Conservation (phyloP, 495 filamentous ascomycete genomes). For the Hypoxylon crocopeplum region DNA sequence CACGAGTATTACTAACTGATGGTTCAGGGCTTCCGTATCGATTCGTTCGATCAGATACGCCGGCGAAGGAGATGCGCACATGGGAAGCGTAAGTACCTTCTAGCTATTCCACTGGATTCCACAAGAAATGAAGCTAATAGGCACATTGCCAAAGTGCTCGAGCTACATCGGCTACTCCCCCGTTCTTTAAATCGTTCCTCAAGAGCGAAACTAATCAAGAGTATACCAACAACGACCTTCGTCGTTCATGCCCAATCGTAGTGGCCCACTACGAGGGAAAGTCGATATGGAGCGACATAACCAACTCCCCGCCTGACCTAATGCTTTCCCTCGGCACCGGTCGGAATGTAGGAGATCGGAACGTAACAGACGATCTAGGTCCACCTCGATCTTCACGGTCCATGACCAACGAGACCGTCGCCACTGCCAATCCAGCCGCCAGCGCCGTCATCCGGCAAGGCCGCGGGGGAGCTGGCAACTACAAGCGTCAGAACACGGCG, state of each 20-base stretch:
- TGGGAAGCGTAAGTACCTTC: conserved; percentile 58
- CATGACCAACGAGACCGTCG: conserved; percentile 34
- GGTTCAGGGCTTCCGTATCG: conserved; percentile 41
- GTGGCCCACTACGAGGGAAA: conserved; percentile 56
- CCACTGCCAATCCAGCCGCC: background rate
- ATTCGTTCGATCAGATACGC: conserved; percentile 53
- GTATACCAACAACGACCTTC: conserved; percentile 55
- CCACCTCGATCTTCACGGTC: conserved; percentile 20
- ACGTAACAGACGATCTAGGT: conserved; percentile 22
- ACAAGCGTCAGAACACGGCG: conserved; percentile 33
- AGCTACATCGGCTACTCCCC: conserved; percentile 57
- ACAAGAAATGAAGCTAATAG: conserved; percentile 17
- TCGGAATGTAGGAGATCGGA: conserved; percentile 34
- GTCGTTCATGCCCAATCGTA: conserved; percentile 55
- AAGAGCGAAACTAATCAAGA: conserved; percentile 44
- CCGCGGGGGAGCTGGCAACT: conserved; percentile 36
- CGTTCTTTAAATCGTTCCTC: conserved; percentile 55
- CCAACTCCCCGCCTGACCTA: conserved; percentile 49
- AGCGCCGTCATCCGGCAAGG: conserved; percentile 39
- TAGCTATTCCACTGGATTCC: background rate
- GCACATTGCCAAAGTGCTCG: conserved; percentile 41
- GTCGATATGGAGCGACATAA: conserved; percentile 54
- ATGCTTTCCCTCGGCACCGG: conserved; percentile 57
- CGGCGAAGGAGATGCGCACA: conserved; percentile 50
- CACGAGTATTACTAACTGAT: background rate